Evolutionary conservation across 2,329 filamentous ascomycete species (phyloP).

Genomic region (Claviceps pazoutovae): DNA sequence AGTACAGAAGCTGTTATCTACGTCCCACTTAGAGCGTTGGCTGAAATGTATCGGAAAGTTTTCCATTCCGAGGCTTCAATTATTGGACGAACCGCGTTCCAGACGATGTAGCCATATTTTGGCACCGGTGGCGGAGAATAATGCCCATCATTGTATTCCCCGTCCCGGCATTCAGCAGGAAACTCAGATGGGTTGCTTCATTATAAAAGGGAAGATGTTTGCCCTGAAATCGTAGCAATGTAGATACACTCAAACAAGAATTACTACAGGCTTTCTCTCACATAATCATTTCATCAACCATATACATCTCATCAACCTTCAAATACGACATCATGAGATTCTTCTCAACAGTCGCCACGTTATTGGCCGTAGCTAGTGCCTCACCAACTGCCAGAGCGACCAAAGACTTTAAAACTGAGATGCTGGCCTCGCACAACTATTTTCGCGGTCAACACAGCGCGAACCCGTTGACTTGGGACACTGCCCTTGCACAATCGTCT

Average conservation of each 20-base stretch:
- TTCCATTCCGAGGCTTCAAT: too few relatives aligned
- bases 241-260: not conserved
- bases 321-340: not conserved
- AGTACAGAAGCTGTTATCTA: not conserved
- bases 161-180: not conserved
- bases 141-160: not conserved
- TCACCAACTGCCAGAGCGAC: not conserved
- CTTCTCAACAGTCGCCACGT: not conserved
- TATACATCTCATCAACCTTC: too few relatives aligned
- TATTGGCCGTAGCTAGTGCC: not conserved
- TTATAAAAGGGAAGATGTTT: not conserved
- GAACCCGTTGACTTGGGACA: not conserved
- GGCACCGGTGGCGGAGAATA: not conserved
- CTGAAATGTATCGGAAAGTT: too few relatives aligned
- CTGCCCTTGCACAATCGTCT: not conserved
- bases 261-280: too few relatives aligned
- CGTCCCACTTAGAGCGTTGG: not conserved
- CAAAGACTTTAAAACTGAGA: not conserved
- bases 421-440: slow-evolving; percentile 1
- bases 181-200: not conserved
- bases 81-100: not conserved
- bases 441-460: slow-evolving; percentile 2
- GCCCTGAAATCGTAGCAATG: not conserved
- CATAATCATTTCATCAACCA: not conserved
- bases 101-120: not conserved